Base-by-base conservation (phyloP, 768 basidiomycete genomes). In the Kwoniella shandongensis region DNA sequence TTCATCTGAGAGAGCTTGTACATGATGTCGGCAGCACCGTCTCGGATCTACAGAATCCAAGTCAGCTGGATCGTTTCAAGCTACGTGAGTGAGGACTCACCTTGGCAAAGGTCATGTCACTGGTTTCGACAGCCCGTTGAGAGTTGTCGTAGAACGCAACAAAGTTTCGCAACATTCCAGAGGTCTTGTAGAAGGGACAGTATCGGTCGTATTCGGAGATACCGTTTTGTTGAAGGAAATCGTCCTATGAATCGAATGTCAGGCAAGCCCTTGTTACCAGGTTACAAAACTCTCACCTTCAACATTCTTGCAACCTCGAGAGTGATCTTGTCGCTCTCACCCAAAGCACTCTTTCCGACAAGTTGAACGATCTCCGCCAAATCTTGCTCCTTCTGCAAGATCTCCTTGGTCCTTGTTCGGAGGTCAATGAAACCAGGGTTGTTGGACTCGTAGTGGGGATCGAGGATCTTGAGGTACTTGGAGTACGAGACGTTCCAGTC, bases 401-500 rank as follows among this genome's bases (percentile, higher is more conserved):
- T 94, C 79, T 97, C 91, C 79, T 96, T 97, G 48, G 92, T 89
- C 67, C 86, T 87, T 51, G 85, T 87, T 51, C 96, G 89, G 65
- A 92, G 80, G 63, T 94, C 90, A 35, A 97, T 85, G 78, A 99
- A 99, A n/a, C 91, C 94, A 3, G 91, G 89, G 52, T 66, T 67
- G 48, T 86, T 86, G 40, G 81, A 79, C 77, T 98, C 92, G 78
- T 98, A 99, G 78, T 92, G 87, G 1, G 88, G 84, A 69, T 94
- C 92, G 38, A 97, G 84, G 10, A 92, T 86, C 74, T 92, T 93
- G 61, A 87, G 88, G 79, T 99, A 98, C 78, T 99, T 99, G 57
- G 96, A 98, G 78, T 98, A 98, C 10, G 96, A 99, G n/a, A 96
- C 80, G 65, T 87, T 96, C 96, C 96, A 99, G 80, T 99, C 97